Percentiles rank a stretch among this genome's conserved stretches.
Evolutionary conservation across 805 yeast genomes (phyloP).

Genomic region (Clavispora phyllophila): DNA sequence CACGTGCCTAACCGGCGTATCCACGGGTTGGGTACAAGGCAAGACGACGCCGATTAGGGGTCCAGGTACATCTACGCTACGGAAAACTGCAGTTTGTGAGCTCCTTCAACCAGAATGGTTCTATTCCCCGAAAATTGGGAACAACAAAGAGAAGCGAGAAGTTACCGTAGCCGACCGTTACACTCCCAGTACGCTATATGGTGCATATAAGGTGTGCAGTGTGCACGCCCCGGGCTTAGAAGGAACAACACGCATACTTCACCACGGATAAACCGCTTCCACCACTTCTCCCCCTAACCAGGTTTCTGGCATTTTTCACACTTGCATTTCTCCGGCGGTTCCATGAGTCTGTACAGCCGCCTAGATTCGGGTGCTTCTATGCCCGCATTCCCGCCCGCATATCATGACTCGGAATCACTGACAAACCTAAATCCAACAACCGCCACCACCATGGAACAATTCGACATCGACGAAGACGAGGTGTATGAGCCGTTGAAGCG

Average conservation of each 20-base stretch:
- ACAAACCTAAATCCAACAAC: neutral
- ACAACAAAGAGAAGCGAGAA: too few species aligned
- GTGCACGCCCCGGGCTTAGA: neutral
- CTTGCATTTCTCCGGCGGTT: neutral
- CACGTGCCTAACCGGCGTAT: too few species aligned
- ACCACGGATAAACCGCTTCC: neutral
- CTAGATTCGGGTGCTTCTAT: conserved; percentile 1
- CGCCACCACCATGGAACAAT: conserved; percentile 22
- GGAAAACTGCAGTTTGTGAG: too few species aligned
- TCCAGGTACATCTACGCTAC: too few species aligned
- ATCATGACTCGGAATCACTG: conserved; percentile 1
- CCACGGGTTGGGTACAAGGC: too few species aligned
- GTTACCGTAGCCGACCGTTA: too few species aligned
- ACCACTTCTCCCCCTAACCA: neutral
- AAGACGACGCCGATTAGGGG: too few species aligned
- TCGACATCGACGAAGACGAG: conserved; percentile 33
- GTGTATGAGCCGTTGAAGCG: conserved; percentile 15
- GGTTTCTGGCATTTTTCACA: neutral
- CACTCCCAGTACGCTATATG: too few species aligned
- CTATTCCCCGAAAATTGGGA: too few species aligned
- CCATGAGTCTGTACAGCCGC: neutral
- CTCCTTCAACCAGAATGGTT: too few species aligned
- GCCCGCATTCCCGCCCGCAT: conserved; percentile 10
- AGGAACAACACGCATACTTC: neutral
- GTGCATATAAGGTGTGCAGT: too few species aligned